Conservation (phyloP, 306 rosid species). For the Myrica gale region DNA sequence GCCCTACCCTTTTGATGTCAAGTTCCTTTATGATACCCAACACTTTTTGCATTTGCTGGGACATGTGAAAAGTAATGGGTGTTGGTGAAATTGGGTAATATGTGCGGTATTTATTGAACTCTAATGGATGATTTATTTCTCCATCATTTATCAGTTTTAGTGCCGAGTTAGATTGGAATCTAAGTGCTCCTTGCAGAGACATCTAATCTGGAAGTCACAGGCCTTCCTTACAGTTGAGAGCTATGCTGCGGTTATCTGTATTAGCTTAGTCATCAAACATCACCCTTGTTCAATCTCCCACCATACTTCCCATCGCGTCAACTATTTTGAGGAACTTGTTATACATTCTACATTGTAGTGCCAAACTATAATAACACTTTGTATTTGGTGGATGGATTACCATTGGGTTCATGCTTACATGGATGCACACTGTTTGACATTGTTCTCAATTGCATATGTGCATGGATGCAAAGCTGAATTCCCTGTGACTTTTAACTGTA, state of each 20-base stretch:
- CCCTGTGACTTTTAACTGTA: neutral
- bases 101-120: neutral
- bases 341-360: too few relatives aligned
- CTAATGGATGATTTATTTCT: neutral
- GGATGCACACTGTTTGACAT: neutral
- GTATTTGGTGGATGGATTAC: neutral
- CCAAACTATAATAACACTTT: neutral
- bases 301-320: neutral
- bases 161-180: neutral
- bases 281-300: neutral
- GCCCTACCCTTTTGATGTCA: too few relatives aligned
- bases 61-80: neutral
- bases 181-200: neutral
- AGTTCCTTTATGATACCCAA: neutral
- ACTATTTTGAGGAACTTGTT: too few relatives aligned
- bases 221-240: neutral
- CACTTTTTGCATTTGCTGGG: neutral
- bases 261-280: neutral
- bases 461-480: neutral
- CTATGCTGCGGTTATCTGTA: neutral
- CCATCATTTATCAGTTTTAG: too few relatives aligned
- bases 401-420: neutral
- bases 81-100: neutral
- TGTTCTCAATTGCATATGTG: neutral
- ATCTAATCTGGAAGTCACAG: neutral